Base-by-base conservation (phyloP, 2,329 filamentous ascomycete species). In the Neopestalotiopsis rosae region DNA sequence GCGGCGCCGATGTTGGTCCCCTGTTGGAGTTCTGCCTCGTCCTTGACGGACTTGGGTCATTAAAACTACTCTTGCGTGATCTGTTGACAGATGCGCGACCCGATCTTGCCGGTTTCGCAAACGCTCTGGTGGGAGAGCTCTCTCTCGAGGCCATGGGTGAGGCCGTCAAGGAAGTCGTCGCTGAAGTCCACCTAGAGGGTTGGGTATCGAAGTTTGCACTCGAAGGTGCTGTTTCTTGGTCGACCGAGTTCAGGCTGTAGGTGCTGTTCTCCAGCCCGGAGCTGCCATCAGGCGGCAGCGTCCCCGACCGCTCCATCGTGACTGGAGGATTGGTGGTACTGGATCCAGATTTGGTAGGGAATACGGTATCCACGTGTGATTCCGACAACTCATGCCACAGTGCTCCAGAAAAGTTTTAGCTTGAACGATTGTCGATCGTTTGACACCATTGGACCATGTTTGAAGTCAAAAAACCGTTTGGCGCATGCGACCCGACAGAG, bases 61-160 rank as follows among this genome's bases (percentile, higher is more conserved):
- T 86, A 67, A 82, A 77, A 78, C 90, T 93, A 77, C 88, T 90
- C 78, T 90, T 91, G 75, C 90, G 89, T 69, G 91, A 90, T 74
- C 87, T 84, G 65, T 84, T 79, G 30, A 72, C 80, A 71, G 78
- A 73, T 57, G 74, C 38, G 69, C 77, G 76, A 65, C 70, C 76
- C 20, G 69, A 67, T 71, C 74, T 74, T 45, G 71, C 71, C 1
- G 72, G 42, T 45, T 73, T 71, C 30, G 69, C 67, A 30, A 72
- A 66, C 34, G 72, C 68, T 68, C 76, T 73, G 49, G 72, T 71
- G 28, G 77, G 77, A 57, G 77, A 79, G 13, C 72, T 65, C 34
- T 79, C 77, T 73, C 77, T 74, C 4, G 77, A 79, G 64, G 74
- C 70, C 57, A 68, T 68, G 17, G 77, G 77, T 32, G 77, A 79